phyloP scores from a whole-genome alignment of 2,329 filamentous ascomycete species.

The Lasiodiplodia sp. region DNA sequence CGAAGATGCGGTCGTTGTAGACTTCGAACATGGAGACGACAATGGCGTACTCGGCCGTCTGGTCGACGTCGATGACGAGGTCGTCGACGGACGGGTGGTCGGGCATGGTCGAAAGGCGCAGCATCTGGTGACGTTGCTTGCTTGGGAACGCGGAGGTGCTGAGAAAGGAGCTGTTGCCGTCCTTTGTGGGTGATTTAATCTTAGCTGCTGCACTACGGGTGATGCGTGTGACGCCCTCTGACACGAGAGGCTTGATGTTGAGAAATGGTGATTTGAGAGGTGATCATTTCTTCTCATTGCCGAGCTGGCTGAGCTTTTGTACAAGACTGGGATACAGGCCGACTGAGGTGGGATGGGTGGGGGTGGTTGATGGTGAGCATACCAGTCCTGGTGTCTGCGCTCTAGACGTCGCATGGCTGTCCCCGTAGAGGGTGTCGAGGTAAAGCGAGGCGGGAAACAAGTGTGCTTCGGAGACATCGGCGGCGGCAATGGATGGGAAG shows the following conservation, averaged over 20 bases:
- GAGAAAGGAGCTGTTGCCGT: slow-evolving; percentile 61
- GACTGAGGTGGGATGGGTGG: slow-evolving; percentile 4
- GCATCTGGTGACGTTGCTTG: slow-evolving; percentile 65
- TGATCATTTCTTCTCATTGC: background rate
- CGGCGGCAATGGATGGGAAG: slow-evolving; percentile 75
- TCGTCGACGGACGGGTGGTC: slow-evolving; percentile 73
- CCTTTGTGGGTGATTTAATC: slow-evolving; percentile 51
- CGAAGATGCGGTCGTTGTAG: slow-evolving; percentile 97
- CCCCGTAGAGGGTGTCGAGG: slow-evolving; percentile 79
- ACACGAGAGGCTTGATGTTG: slow-evolving; percentile 44
- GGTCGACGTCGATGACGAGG: slow-evolving; percentile 66
- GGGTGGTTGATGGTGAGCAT: slow-evolving; percentile 15
- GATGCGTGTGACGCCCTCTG: slow-evolving; percentile 36
- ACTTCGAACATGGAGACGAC: slow-evolving; percentile 98
- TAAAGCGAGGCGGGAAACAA: slow-evolving; percentile 78
- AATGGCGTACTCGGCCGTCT: slow-evolving; percentile 80
- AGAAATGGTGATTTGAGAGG: slow-evolving; percentile 10
- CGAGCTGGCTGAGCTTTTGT: slow-evolving; percentile 14
- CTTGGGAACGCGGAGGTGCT: slow-evolving; percentile 54
- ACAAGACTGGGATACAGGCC: slow-evolving; percentile 21
- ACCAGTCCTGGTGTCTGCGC: slow-evolving; percentile 27
- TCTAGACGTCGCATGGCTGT: slow-evolving; percentile 56
- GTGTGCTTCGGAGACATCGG: slow-evolving; percentile 82
- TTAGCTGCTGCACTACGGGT: slow-evolving; percentile 40
- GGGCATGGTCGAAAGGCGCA: slow-evolving; percentile 74